Base-by-base conservation (phyloP, 2,329 filamentous ascomycete species). In the Penicillium hordei region DNA sequence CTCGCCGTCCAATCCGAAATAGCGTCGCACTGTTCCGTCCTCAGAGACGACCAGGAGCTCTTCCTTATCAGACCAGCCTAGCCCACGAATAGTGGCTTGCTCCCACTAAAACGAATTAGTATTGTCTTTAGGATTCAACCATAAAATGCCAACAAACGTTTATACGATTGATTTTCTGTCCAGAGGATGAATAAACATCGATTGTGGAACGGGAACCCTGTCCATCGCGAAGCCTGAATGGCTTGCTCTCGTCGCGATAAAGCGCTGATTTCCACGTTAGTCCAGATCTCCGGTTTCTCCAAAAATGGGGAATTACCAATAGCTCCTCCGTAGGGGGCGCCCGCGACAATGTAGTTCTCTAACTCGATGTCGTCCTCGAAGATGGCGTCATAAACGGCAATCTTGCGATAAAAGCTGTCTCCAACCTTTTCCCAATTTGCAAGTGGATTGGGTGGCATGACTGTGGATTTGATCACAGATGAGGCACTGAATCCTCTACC, bases 51-150 rank as follows among this genome's bases (percentile, higher is more conserved):
- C 89, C 4, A 99, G 80, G 46, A 99, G 82, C 71, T 90, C 89
- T 80, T 99, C 94, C 64, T 97, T 91, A 69, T 96, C 93, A 21
- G 93, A 96, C 94, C 94, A 99, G 34, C 94, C 94, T 21, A 99
- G 82, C 2, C 91, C 92, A 73, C 88, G 89, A 70, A 99, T 90
- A 3, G 87, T 81, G 45, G 91, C 91, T 76, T 93, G 91, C 68
- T 97, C 93, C 93, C 93, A 97, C 72, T 89, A 21, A 57, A 39
- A 19, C 27, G n/a, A 38, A 43, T 68, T 58, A 65, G 57, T 46
- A 59, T 1, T 13, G 17, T 31, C 31, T 38, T 13, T 4, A 19
- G n/a, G 1, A 29, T 23, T 25, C 29, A 4, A 36, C 21, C 2
- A 46, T 12, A 42, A 29, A 29, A 12, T 25, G 39, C 17, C 9